Evolutionary conservation across 2,329 filamentous ascomycete species (phyloP).

Genomic region (Fusarium sp.): DNA sequence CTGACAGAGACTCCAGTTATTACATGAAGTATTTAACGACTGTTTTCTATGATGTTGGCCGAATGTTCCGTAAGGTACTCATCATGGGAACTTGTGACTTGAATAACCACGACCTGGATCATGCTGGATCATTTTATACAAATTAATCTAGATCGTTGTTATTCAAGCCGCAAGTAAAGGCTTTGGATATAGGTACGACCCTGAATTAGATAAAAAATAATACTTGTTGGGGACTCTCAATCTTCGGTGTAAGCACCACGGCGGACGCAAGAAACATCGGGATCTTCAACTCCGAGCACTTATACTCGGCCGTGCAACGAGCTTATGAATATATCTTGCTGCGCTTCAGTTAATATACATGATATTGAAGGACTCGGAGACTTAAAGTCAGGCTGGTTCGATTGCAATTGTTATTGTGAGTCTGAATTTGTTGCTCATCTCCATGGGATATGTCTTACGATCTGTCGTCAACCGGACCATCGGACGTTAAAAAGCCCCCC

Average conservation of each 20-base stretch:
- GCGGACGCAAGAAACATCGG: too few species aligned
- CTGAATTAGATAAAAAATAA: too few species aligned
- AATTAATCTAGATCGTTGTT: rapidly evolving
- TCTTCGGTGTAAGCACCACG: neutral
- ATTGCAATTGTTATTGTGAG: neutral
- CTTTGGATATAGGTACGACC: rapidly evolving
- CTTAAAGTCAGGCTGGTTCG: rapidly evolving
- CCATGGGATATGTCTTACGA: neutral
- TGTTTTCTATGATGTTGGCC: rapidly evolving
- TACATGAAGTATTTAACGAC: rapidly evolving
- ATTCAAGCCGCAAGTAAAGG: rapidly evolving
- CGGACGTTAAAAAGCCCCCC: slow-evolving; percentile 4
- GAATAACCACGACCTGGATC: rapidly evolving
- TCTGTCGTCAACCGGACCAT: neutral
- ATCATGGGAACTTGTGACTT: neutral
- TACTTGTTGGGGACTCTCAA: too few species aligned
- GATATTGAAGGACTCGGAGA: rapidly evolving
- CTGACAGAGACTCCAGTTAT: neutral
- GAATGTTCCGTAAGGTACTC: too few species aligned
- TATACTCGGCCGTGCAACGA: neutral
- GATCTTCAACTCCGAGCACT: neutral
- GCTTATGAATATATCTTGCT: neutral
- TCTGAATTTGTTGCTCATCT: neutral
- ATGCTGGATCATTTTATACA: neutral
- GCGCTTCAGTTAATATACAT: rapidly evolving